Evolutionary conservation across 116 monocot species (phyloP).

Genomic region (Thalassia testudinum): DNA sequence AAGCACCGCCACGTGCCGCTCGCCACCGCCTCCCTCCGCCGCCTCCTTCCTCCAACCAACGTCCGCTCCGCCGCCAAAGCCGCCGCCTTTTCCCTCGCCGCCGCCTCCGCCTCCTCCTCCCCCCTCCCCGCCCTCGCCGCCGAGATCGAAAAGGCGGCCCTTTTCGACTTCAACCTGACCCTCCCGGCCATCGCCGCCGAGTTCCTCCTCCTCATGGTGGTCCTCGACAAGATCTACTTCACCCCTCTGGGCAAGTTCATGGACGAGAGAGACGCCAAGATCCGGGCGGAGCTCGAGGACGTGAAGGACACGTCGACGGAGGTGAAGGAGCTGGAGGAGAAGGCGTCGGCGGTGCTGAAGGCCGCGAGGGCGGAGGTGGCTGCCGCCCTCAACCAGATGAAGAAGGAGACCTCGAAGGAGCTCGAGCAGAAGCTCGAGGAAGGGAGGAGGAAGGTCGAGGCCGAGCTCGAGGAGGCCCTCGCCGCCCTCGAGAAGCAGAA

Average conservation of each 20-base stretch:
- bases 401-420: slow-evolving; percentile 79
- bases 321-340: slow-evolving; percentile 87
- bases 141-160: slow-evolving; percentile 87
- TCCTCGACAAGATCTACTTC: slow-evolving; percentile 94
- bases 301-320: slow-evolving; percentile 87
- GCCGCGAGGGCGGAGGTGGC: slow-evolving; percentile 87
- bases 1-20: not conserved
- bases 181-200: slow-evolving; percentile 78
- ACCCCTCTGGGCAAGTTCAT: slow-evolving; percentile 92
- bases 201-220: slow-evolving; percentile 89
- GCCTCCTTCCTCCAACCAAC: not conserved
- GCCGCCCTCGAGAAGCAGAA: slow-evolving; percentile 57
- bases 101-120: slow-evolving; percentile 7
- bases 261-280: slow-evolving; percentile 78
- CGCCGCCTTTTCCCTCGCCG: slow-evolving; percentile 6
- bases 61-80: not conserved
- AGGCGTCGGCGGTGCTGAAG: slow-evolving; percentile 72
- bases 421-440: slow-evolving; percentile 67
- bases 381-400: slow-evolving; percentile 92
- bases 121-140: slow-evolving; percentile 59
- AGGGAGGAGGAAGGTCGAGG: slow-evolving; percentile 58
- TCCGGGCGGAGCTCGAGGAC: slow-evolving; percentile 55
- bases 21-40: not conserved
- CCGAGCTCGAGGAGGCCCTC: slow-evolving; percentile 72
- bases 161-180: slow-evolving; percentile 97